Conservation (phyloP, 2,329 filamentous ascomycete species). For the Pseudocercospora ulei region DNA sequence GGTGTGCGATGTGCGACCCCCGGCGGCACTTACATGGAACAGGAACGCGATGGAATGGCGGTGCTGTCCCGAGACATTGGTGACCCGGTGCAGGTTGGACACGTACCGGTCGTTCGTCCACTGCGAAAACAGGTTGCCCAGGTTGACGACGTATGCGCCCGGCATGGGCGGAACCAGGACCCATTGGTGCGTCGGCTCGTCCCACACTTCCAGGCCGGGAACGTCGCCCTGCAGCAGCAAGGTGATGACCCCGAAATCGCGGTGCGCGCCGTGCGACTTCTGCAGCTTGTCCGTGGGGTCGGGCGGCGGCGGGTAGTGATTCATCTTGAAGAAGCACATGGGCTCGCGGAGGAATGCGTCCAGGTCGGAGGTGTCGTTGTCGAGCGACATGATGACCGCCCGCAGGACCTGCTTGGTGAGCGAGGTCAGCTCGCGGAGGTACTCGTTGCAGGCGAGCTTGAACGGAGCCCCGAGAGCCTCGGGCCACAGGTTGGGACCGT, state of each 20-base stretch:
- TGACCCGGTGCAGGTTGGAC: conserved; percentile 1
- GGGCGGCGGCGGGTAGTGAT: conserved; percentile 32
- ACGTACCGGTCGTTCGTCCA: conserved; percentile 2
- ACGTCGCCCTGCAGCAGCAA: neutral
- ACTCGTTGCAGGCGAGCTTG: conserved; percentile 29
- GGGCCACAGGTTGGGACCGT: conserved; percentile 14
- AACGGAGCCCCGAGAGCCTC: conserved; percentile 29
- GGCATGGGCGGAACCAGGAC: neutral
- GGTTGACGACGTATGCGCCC: conserved; percentile 3
- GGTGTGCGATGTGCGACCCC: no score
- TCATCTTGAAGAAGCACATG: conserved; percentile 32
- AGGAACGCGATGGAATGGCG: conserved; percentile 4
- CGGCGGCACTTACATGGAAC: no score
- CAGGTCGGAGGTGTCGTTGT: conserved; percentile 33
- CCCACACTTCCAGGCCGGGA: neutral
- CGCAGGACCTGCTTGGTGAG: conserved; percentile 34
- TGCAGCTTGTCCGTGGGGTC: neutral
- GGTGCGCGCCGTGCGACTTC: conserved; percentile 1
- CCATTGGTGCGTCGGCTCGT: neutral
- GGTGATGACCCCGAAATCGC: neutral
- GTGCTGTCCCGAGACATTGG: neutral
- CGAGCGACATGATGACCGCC: conserved; percentile 34
- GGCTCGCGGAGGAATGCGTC: conserved; percentile 34
- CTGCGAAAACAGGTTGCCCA: conserved; percentile 1
- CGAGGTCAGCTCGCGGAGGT: conserved; percentile 32